Evolutionary conservation across 805 yeast genomes (phyloP).

Genomic region (Candida succiphila): DNA sequence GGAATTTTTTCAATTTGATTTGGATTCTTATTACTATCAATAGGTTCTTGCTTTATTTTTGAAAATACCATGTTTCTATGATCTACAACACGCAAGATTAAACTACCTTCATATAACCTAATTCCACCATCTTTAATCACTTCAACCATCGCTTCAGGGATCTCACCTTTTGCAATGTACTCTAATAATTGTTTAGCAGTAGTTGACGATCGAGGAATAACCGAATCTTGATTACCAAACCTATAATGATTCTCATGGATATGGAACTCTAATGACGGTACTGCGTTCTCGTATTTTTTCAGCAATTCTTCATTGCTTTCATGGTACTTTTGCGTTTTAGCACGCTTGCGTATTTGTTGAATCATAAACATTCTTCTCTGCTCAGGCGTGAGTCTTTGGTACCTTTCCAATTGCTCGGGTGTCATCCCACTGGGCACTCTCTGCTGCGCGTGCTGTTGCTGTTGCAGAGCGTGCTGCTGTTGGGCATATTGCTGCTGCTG

Average conservation of each 20-base stretch:
- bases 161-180: conserved; percentile 69
- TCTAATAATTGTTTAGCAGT: conserved; percentile 71
- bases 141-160: conserved; percentile 86
- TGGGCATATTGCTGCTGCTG: conserved; percentile 1
- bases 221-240: conserved; percentile 83
- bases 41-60: conserved; percentile 6
- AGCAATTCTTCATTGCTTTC: conserved; percentile 67
- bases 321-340: conserved; percentile 46
- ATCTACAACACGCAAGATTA: conserved; percentile 79
- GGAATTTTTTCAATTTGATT: conserved; percentile 32
- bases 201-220: conserved; percentile 72
- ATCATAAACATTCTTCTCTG: conserved; percentile 32
- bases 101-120: conserved; percentile 80
- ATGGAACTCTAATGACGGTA: conserved; percentile 81
- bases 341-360: conserved; percentile 31
- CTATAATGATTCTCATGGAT: conserved; percentile 87
- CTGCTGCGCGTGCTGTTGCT: conserved; percentile 1
- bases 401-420: conserved; percentile 14
- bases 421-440: not conserved
- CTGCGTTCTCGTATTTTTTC: conserved; percentile 63
- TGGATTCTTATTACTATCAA: conserved; percentile 4
- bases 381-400: conserved; percentile 23
- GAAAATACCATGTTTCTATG: conserved; percentile 53
- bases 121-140: conserved; percentile 81
- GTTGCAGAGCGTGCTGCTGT: not conserved